These are phyloP conservation scores for Hemerocallis citrina DNA, from an alignment of 106 monocot genomes.

Conservation along the genomic window DNA sequence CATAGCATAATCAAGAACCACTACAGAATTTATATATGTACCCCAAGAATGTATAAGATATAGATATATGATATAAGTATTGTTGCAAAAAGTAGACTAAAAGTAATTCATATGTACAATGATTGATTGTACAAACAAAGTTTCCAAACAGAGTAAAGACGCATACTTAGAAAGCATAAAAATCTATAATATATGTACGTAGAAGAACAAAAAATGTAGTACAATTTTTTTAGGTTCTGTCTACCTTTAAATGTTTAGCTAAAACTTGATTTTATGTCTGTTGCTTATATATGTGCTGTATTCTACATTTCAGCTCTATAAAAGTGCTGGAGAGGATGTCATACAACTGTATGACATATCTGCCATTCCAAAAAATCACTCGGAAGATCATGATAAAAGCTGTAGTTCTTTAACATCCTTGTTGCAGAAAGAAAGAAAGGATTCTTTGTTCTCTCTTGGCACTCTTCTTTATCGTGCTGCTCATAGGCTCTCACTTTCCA, in stretches of 20 bases:
- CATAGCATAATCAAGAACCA: no score
- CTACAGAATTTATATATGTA: no score
- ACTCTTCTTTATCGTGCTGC: conserved; percentile 87
- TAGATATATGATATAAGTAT: no score
- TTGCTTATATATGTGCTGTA: background rate
- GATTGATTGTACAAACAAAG: background rate
- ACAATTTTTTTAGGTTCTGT: background rate
- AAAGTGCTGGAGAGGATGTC: conserved; percentile 84
- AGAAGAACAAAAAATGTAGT: background rate
- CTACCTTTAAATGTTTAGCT: background rate
- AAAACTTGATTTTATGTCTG: conserved; percentile 2
- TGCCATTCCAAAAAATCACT: conserved; percentile 55
- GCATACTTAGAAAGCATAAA: no score
- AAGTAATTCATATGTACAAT: background rate
- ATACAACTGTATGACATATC: conserved; percentile 94
- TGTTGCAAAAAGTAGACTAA: no score
- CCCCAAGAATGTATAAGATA: no score
- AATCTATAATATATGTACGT: background rate
- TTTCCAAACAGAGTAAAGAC: no score
- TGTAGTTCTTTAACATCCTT: conserved; percentile 49
- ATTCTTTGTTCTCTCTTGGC: conserved; percentile 84
- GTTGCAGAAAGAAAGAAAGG: conserved; percentile 73
- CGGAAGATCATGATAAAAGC: conserved; percentile 39
- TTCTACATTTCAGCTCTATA: conserved; percentile 58
- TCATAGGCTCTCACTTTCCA: conserved; percentile 88